Evolutionary conservation across 495 filamentous ascomycete species (phyloP).

Genomic region (Cladorrhinum samala): DNA sequence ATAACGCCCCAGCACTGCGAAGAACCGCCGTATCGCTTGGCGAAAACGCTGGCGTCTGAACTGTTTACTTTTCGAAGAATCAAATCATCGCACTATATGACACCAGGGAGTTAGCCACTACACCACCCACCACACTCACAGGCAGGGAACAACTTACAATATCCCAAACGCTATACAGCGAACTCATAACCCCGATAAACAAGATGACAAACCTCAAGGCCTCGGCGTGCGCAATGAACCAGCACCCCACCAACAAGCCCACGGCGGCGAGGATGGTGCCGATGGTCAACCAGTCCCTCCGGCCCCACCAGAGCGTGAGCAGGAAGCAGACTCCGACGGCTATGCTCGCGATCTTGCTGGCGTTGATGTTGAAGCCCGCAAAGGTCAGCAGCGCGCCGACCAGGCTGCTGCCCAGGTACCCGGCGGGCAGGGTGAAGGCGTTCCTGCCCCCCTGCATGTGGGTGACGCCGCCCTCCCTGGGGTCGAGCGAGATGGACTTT

Average conservation of each 20-base stretch:
- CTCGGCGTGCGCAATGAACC: slow-evolving; percentile 74
- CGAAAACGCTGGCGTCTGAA: slow-evolving; percentile 77
- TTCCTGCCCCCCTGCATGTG: slow-evolving; percentile 72
- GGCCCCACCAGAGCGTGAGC: slow-evolving; percentile 73
- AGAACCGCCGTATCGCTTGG: slow-evolving; percentile 68
- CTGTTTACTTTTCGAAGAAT: slow-evolving; percentile 76
- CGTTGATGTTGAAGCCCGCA: slow-evolving; percentile 74
- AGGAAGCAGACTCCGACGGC: slow-evolving; percentile 66
- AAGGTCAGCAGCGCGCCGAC: slow-evolving; percentile 75
- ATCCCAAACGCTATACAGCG: slow-evolving; percentile 77
- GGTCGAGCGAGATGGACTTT: slow-evolving; percentile 57
- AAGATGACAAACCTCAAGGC: slow-evolving; percentile 68
- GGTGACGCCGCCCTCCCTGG: slow-evolving; percentile 66
- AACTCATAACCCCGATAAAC: slow-evolving; percentile 76
- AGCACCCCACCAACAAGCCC: slow-evolving; percentile 64
- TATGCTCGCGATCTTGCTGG: slow-evolving; percentile 70
- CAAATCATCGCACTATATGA: slow-evolving; percentile 62
- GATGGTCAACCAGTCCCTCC: slow-evolving; percentile 71
- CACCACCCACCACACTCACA: neutral
- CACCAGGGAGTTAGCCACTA: slow-evolving; percentile 3
- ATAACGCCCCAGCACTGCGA: slow-evolving; percentile 78
- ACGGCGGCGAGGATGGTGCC: slow-evolving; percentile 61
- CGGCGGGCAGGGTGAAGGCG: slow-evolving; percentile 68
- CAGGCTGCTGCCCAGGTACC: slow-evolving; percentile 68
- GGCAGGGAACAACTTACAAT: slow-evolving; percentile 50